These are phyloP conservation scores for Canariomyces notabilis DNA, from an alignment of 2,329 filamentous ascomycete species.

Conservation along the genomic window DNA sequence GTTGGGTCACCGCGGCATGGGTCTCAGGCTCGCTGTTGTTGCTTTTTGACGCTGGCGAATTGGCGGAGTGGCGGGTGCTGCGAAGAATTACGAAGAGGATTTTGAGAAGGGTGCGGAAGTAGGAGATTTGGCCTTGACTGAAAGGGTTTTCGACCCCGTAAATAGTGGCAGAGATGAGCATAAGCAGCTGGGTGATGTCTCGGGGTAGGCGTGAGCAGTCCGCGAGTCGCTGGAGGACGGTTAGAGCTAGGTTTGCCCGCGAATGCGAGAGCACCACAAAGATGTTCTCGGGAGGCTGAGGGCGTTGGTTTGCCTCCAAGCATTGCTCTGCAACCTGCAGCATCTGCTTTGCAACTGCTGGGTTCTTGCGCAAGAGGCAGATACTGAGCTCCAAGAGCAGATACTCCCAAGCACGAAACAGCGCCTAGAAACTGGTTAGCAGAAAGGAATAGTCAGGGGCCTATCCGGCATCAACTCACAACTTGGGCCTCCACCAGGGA, in stretches of 20 bases:
- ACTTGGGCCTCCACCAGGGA: conserved; percentile 91
- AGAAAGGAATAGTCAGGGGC: too few relatives aligned
- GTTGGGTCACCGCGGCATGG: conserved; percentile 48
- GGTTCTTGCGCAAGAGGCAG: conserved; percentile 45
- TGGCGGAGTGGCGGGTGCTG: conserved; percentile 47
- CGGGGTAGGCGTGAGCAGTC: conserved; percentile 47
- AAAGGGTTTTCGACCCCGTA: conserved; percentile 52
- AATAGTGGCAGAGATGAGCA: conserved; percentile 48
- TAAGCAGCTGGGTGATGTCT: conserved; percentile 49
- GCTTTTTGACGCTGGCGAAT: conserved; percentile 29
- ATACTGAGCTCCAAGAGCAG: conserved; percentile 78
- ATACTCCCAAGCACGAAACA: conserved; percentile 87
- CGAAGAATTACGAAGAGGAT: conserved; percentile 79
- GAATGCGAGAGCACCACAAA: conserved; percentile 72
- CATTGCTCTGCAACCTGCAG: conserved; percentile 72
- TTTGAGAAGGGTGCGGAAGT: conserved; percentile 80
- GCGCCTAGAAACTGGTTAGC: conserved; percentile 48
- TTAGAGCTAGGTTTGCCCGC: conserved; percentile 74
- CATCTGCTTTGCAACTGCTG: conserved; percentile 61
- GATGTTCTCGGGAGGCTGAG: conserved; percentile 70
- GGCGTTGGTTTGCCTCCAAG: conserved; percentile 68
- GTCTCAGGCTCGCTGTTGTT: conserved; percentile 28
- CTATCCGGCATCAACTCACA: conserved; percentile 45
- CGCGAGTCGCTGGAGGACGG: conserved; percentile 74
- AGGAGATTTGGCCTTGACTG: conserved; percentile 49